phyloP scores from a whole-genome alignment of 73 alveolate species.

The Paramecium sonneborni region DNA sequence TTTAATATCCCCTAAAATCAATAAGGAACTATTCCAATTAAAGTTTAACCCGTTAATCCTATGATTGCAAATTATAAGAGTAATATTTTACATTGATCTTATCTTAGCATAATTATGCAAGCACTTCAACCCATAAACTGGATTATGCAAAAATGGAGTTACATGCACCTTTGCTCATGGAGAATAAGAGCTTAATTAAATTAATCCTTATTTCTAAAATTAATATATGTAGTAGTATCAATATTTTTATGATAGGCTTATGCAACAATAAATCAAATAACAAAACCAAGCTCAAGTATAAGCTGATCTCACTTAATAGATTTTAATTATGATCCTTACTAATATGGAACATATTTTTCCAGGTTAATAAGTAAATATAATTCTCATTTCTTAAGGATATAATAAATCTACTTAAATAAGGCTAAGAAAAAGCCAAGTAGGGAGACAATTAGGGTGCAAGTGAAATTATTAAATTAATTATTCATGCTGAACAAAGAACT shows the following conservation, averaged over 20 bases:
- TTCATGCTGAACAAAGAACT: neutral
- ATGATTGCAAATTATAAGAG: slow-evolving; percentile 45
- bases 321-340: neutral
- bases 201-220: neutral
- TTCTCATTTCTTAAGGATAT: neutral
- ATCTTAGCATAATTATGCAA: neutral
- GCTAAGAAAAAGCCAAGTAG: neutral
- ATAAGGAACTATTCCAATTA: neutral
- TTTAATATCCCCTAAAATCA: neutral
- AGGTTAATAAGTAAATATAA: neutral
- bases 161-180: slow-evolving; percentile 49
- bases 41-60: neutral
- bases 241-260: neutral
- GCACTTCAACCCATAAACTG: slow-evolving; percentile 30
- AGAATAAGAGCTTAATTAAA: neutral
- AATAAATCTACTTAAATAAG: neutral
- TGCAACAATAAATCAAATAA: neutral
- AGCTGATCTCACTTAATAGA: slow-evolving; percentile 4
- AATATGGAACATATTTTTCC: slow-evolving; percentile 26
- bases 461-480: slow-evolving; percentile 22
- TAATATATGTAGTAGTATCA: neutral
- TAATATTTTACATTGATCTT: neutral
- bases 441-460: slow-evolving; percentile 11
- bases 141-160: slow-evolving; percentile 32
- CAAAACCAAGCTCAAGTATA: neutral